These are phyloP conservation scores for Paracamarosporium sp. DNA, from an alignment of 2,329 filamentous ascomycete species.

Conservation along the genomic window DNA sequence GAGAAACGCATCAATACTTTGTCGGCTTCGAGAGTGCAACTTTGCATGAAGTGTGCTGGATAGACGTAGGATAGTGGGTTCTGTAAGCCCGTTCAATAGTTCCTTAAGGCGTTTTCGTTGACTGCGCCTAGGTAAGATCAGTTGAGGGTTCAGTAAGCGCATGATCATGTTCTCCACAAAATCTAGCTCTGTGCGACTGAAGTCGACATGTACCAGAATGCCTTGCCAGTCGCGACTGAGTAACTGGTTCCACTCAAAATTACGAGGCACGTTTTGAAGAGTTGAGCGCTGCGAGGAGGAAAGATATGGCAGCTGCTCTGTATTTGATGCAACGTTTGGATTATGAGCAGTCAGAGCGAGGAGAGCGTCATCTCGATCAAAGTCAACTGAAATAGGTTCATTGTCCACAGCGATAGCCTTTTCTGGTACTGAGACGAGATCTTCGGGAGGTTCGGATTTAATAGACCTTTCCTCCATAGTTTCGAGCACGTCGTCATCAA, in stretches of 20 bases:
- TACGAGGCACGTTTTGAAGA: slow-evolving; percentile 17
- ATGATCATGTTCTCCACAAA: slow-evolving; percentile 24
- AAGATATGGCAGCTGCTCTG: slow-evolving; percentile 34
- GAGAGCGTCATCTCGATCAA: slow-evolving; percentile 26
- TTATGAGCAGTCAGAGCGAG: slow-evolving; percentile 18
- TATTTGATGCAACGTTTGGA: neutral
- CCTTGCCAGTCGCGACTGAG: slow-evolving; percentile 37
- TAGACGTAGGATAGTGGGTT: slow-evolving; percentile 30
- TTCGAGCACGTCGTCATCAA: neutral
- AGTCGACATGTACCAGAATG: slow-evolving; percentile 40
- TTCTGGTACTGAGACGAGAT: slow-evolving; percentile 14
- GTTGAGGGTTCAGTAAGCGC: slow-evolving; percentile 7
- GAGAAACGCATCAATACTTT: slow-evolving; percentile 39
- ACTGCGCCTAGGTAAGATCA: slow-evolving; percentile 17
- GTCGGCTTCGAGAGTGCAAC: slow-evolving; percentile 22
- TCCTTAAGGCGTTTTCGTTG: slow-evolving; percentile 29
- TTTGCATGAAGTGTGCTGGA: slow-evolving; percentile 18
- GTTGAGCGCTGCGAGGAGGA: slow-evolving; percentile 23
- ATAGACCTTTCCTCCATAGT: neutral
- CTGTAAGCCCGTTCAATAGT: slow-evolving; percentile 24
- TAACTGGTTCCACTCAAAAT: slow-evolving; percentile 33
- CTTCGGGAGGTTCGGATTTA: slow-evolving; percentile 19
- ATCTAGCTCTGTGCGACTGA: slow-evolving; percentile 33
- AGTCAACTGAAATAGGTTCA: slow-evolving; percentile 24
- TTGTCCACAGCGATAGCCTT: slow-evolving; percentile 23